Base-by-base conservation (phyloP, 2,329 filamentous ascomycete genomes). In the Botryotinia globosa region DNA sequence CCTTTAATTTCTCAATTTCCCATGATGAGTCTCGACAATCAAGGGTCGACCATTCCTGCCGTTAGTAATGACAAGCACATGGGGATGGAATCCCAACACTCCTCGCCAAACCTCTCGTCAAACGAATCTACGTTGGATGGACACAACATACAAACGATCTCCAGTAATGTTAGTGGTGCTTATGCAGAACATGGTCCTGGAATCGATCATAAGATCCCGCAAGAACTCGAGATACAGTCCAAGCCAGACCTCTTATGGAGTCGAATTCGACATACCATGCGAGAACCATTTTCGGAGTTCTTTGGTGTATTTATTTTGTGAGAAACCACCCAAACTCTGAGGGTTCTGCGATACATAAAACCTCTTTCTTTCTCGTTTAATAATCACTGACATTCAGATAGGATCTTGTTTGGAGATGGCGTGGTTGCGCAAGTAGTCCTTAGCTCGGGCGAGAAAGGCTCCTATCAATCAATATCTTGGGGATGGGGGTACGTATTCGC, bases 401-500 rank as follows among this genome's bases (percentile, higher is more conserved):
- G 65, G 22, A 69, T 73, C 74, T 82, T 93, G 59, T 93, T 93
- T 77, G 91, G 91, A 12, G 88, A 92, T 74, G 91, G 90, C 45
- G 75, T 89, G 66, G 89, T 93, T 39, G 91, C 91, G 6, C 91
- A 93, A 80, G 90, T 92, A 1, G 83, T 89, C 0, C 84, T 93
- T 14, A 75, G 73, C 54, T 64, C 66, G 4, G 75, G 73, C 12
- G 48, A 64, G 10, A 79, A 77, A 58, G 79, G 79, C 34, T 65
- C 69, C 14, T 80, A 77, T 68, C 78, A 79, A 71, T 78, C 76
- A 4, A 80, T 80, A 44, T 76, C 74, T 56, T 80, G 78, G 79
- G 79, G 78, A 18, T 80, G 78, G 78, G 79, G 78, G 78, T 78
- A 44, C 6, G 74, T 44, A 72, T 71, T 39, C 6, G 5, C 20